Evolutionary conservation across 768 basidiomycete species (phyloP).

Genomic region (Macrolepiota albuminosa): DNA sequence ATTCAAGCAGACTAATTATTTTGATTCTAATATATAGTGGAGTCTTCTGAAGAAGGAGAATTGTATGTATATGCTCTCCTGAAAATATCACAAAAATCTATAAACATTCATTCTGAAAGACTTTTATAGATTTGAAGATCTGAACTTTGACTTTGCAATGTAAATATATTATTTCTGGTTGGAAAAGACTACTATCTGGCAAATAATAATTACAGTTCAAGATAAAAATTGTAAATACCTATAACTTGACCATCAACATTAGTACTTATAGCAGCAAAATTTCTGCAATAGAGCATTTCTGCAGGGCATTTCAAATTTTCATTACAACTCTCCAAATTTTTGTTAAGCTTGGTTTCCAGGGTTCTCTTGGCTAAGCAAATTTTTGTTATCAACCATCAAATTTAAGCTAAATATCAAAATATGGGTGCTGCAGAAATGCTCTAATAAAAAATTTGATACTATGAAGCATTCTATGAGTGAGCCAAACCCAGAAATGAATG

Average conservation of each 20-base stretch:
- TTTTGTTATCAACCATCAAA: too few relatives aligned
- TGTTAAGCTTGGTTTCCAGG: too few relatives aligned
- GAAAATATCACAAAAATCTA: constrained; percentile 10
- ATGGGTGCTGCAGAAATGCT: too few relatives aligned
- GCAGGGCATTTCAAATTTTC: too few relatives aligned
- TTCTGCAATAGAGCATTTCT: too few relatives aligned
- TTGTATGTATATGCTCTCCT: constrained; percentile 16
- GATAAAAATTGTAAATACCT: too few relatives aligned
- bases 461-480: constrained; percentile 6
- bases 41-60: constrained; percentile 18
- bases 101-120: constrained; percentile 8
- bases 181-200: not conserved
- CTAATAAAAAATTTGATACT: too few relatives aligned
- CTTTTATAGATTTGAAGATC: constrained; percentile 12
- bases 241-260: too few relatives aligned
- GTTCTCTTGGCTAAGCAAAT: too few relatives aligned
- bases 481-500: constrained; percentile 10
- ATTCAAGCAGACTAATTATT: not conserved
- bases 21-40: constrained; percentile 9
- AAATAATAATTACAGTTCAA: not conserved
- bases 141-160: not conserved
- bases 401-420: too few relatives aligned
- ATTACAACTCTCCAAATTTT: too few relatives aligned
- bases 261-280: too few relatives aligned
- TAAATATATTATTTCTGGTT: constrained; percentile 6